Percentiles rank a stretch among this genome's conserved stretches.
These are phyloP conservation scores for Saururus chinensis DNA, from an alignment of 164 flowering plant genomes.

Conservation along the genomic window DNA sequence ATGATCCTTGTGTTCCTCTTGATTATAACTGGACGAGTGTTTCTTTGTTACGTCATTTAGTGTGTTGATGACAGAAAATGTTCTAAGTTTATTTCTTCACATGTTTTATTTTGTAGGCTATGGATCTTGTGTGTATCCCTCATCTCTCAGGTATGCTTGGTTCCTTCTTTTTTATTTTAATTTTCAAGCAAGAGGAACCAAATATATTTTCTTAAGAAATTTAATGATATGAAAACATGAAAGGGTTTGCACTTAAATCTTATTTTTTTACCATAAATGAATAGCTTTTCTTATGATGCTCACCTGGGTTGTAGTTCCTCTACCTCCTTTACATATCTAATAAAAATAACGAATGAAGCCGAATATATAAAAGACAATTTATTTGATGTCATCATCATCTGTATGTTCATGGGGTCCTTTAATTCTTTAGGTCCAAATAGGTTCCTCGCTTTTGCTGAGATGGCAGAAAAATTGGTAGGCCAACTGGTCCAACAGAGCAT, in stretches of 20 bases:
- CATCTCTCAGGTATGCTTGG: constrained; percentile 45
- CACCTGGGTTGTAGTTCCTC: too few relatives aligned
- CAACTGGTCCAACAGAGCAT: background rate
- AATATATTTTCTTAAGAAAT: background rate
- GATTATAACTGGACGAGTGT: background rate
- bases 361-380: too few relatives aligned
- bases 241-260: too few relatives aligned
- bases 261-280: too few relatives aligned
- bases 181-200: background rate
- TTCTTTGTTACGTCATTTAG: background rate
- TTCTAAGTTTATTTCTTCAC: background rate
- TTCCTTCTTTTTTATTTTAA: background rate
- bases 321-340: too few relatives aligned
- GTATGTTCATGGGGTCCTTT: too few relatives aligned
- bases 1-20: background rate
- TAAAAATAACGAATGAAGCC: too few relatives aligned
- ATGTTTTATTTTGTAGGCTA: constrained; percentile 37
- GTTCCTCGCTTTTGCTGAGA: background rate
- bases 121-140: constrained; percentile 81
- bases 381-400: too few relatives aligned
- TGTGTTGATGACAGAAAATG: background rate
- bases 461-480: background rate
- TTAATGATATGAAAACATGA: background rate
- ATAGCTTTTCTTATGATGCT: too few relatives aligned
- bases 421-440: too few relatives aligned